Evolutionary conservation across 192 early-diverging fungal species (phyloP).

Genomic region (Dispira simplex): DNA sequence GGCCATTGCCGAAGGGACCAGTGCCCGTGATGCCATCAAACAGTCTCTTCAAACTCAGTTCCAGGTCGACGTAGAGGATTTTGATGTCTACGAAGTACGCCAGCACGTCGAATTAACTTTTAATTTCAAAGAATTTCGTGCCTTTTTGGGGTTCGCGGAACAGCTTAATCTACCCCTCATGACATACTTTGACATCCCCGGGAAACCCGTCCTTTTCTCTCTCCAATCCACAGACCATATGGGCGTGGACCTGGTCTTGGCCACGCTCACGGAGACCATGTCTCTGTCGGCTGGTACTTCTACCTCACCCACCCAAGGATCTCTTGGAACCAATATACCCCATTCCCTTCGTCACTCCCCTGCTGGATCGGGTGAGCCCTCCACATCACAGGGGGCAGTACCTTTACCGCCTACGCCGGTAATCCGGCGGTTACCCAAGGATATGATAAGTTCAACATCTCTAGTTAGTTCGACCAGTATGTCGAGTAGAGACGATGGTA

Average conservation of each 20-base stretch:
- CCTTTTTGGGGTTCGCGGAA: constrained; percentile 27
- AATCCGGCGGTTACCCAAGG: too few relatives aligned
- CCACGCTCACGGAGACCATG: constrained; percentile 21
- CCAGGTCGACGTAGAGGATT: constrained; percentile 22
- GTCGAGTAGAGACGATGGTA: too few relatives aligned
- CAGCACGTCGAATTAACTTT: constrained; percentile 25
- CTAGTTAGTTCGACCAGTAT: too few relatives aligned
- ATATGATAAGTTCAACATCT: too few relatives aligned
- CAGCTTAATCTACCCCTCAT: constrained; percentile 22
- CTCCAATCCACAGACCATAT: constrained; percentile 13
- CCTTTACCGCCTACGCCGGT: too few relatives aligned
- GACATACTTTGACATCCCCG: constrained; percentile 22
- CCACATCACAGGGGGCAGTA: too few relatives aligned
- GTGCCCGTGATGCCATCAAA: constrained; percentile 15
- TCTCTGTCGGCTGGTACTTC: constrained; percentile 5
- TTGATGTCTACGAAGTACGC: constrained; percentile 23
- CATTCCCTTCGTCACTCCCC: too few relatives aligned
- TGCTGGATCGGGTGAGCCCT: too few relatives aligned
- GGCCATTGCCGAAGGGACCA: constrained; percentile 25
- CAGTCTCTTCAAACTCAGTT: constrained; percentile 25
- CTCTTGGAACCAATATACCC: too few relatives aligned
- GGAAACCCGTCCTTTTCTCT: constrained; percentile 23
- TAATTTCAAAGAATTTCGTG: constrained; percentile 26
- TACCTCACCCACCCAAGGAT: background rate
- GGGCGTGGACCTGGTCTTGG: constrained; percentile 24